Base-by-base conservation (phyloP, 2,329 filamentous ascomycete genomes). In the Pestalotiopsis fici region DNA sequence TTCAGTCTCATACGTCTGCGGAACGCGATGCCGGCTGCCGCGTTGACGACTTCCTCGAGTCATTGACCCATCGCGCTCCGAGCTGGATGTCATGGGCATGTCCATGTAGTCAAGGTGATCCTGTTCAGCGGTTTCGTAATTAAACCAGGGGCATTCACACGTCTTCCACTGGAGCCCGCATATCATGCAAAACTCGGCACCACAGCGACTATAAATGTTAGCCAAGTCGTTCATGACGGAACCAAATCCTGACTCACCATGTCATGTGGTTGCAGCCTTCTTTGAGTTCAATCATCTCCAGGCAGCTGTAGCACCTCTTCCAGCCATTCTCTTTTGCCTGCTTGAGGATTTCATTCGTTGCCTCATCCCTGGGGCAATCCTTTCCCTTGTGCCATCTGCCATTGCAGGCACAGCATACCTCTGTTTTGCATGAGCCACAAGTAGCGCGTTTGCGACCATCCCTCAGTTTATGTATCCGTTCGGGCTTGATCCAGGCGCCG, bases 211-310 rank as follows among this genome's bases (percentile, higher is more conserved):
- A 69, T 31, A 60, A 65, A 67, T 72, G 35, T 69, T 82, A 64
- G 62, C 27, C 28, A 61, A 21, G 18, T 21, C 59, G 28, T 43
- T 5, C 5, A 35, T 7, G 9, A 37, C 28, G 23, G n/a, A 35
- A 18, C 12, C 3, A 47, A 27, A 27, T 3, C 9, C 50, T 43
- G 35, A 80, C 88, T 80, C 83, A 93, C 91, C 94, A 97, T 31
- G 89, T 94, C 88, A 97, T 95, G 77, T 95, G 94, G 79, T 95
- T 95, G 79, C 92, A 94, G 57, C 93, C 93, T 78, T 95, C 92
- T 72, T 91, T 91, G 62, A 94, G 81, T 78, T 97, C 92, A 57
- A 97, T 91, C 83, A 93, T 85, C 50, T 87, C 84, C 70, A 86
- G 88, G 80, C 94, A 97, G 69, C 85, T 89, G 75, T 90, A 90